A percentile compares a stretch with the other conserved stretches of the same genome.
phyloP scores from a whole-genome alignment of 2,329 filamentous ascomycete species.

The Pseudonectria foliicola region DNA sequence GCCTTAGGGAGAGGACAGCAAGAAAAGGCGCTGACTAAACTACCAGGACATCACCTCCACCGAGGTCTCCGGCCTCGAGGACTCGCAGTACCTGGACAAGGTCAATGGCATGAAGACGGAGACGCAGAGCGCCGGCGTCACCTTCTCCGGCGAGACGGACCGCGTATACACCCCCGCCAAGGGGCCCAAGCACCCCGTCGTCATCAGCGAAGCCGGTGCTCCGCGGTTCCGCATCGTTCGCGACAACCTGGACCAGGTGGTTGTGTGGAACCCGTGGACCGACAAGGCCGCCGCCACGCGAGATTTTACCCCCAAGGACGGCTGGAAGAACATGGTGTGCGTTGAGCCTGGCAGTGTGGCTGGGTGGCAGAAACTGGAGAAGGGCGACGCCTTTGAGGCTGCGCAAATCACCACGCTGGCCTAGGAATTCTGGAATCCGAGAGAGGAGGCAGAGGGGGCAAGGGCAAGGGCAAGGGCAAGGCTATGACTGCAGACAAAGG shows the following conservation, averaged over 20 bases:
- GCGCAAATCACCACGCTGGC: slow-evolving; percentile 46
- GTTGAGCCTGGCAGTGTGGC: slow-evolving; percentile 83
- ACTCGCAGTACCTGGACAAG: slow-evolving; percentile 78
- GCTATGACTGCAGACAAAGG: slow-evolving; percentile 8
- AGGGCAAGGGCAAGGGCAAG: slow-evolving; percentile 5
- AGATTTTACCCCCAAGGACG: slow-evolving; percentile 85
- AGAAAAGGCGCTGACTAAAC: background rate
- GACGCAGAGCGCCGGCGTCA: slow-evolving; percentile 56
- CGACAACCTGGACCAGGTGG: slow-evolving; percentile 79
- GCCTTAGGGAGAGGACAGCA: background rate
- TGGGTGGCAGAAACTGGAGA: slow-evolving; percentile 77
- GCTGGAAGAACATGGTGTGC: slow-evolving; percentile 89
- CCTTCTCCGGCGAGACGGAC: slow-evolving; percentile 75
- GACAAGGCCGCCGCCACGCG: slow-evolving; percentile 75
- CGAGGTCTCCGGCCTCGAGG: slow-evolving; percentile 67
- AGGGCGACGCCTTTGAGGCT: slow-evolving; percentile 61
- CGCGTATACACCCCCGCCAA: slow-evolving; percentile 72
- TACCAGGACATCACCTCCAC: slow-evolving; percentile 70
- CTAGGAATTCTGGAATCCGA: slow-evolving; percentile 15
- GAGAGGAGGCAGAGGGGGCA: slow-evolving; percentile 2
- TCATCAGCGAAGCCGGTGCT: slow-evolving; percentile 56
- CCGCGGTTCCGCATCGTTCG: slow-evolving; percentile 67
- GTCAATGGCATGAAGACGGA: slow-evolving; percentile 58
- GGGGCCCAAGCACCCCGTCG: slow-evolving; percentile 50
- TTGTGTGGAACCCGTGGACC: slow-evolving; percentile 96